phyloP scores from a whole-genome alignment of 805 yeast genomes.

The Blastobotrys terrestris region DNA sequence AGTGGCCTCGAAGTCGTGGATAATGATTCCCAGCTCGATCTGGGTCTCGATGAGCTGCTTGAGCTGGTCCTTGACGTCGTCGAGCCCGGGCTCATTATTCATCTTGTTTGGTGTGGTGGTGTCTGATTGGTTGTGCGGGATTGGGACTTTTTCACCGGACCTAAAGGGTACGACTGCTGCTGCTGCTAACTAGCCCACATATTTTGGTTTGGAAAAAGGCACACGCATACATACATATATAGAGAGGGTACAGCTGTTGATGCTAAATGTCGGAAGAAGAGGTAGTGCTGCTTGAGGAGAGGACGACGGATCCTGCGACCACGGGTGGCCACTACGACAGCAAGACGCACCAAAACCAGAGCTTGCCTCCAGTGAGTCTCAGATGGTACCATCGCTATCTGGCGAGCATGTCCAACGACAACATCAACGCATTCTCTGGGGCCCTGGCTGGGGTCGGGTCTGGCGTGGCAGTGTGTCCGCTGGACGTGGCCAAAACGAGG shows the following conservation, averaged over 20 bases:
- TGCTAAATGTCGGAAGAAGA: conserved; percentile 6
- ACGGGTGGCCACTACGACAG: not conserved
- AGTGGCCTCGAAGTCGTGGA: conserved; percentile 90
- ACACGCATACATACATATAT: too few species aligned
- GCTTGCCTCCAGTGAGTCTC: not conserved
- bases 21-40: conserved; percentile 83
- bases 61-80: conserved; percentile 32
- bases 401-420: conserved; percentile 18
- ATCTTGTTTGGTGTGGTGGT: not conserved
- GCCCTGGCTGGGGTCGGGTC: conserved; percentile 91
- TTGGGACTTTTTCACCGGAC: not conserved
- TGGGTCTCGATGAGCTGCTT: conserved; percentile 67
- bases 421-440: conserved; percentile 74
- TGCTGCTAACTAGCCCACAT: not conserved
- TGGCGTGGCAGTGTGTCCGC: conserved; percentile 87
- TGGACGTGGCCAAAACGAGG: conserved; percentile 92
- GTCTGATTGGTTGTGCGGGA: not conserved
- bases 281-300: conserved; percentile 1
- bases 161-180: too few species aligned
- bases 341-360: not conserved
- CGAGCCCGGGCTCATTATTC: conserved; percentile 6
- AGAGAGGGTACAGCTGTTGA: too few species aligned
- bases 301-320: not conserved
- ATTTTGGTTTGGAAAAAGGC: too few species aligned
- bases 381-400: conserved; percentile 1